Percentiles rank a stretch among this genome's conserved stretches.
phyloP scores from a whole-genome alignment of 2,329 filamentous ascomycete genomes.

The Colletotrichum tabaci region DNA sequence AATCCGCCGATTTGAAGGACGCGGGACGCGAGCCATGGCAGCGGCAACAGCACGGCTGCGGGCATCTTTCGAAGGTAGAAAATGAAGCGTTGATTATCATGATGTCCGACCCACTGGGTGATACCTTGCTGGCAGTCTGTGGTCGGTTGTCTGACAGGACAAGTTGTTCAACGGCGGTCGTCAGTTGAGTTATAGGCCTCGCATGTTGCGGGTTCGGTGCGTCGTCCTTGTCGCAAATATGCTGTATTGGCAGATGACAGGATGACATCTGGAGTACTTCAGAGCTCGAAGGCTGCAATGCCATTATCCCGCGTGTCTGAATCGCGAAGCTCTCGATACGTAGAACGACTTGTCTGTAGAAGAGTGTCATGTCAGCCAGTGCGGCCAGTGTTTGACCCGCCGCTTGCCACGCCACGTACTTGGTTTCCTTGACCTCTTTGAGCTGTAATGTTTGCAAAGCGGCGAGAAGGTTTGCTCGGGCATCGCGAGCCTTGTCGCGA shows the following conservation, averaged over 20 bases:
- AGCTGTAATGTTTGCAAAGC: neutral
- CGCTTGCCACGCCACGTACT: neutral
- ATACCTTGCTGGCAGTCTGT: fast-evolving
- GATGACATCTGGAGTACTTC: too few species aligned
- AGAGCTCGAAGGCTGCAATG: neutral
- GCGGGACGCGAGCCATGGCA: conserved; percentile 4
- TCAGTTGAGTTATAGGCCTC: neutral
- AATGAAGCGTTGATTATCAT: neutral
- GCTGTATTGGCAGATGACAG: neutral
- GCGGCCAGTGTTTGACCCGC: neutral
- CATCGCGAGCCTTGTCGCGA: conserved; percentile 2
- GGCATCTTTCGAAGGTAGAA: neutral
- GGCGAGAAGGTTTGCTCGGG: neutral
- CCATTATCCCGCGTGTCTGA: too few species aligned
- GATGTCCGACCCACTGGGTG: neutral
- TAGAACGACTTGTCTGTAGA: neutral
- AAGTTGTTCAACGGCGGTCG: neutral
- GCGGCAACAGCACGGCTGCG: conserved; percentile 2
- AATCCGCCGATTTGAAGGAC: neutral
- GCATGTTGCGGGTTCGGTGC: neutral
- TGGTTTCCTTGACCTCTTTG: neutral
- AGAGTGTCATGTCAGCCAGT: neutral
- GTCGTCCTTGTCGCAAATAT: neutral
- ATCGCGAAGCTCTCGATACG: conserved; percentile 1
- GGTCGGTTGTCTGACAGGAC: neutral